Evolutionary conservation across 129 eudicot genomes (phyloP).

Genomic region (Flaveria bidentis): DNA sequence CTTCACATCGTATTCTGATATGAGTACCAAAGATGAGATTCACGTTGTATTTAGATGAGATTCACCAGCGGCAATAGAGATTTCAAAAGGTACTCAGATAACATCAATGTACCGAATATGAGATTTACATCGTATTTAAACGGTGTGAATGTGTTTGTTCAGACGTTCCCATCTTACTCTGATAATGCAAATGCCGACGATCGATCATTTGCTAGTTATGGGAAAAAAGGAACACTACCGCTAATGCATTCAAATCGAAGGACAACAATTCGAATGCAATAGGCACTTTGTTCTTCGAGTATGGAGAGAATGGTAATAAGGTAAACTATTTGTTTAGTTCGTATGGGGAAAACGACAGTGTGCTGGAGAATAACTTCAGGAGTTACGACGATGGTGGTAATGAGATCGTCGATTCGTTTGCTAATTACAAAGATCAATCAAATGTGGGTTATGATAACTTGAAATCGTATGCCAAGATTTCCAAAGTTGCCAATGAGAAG

Average conservation of each 20-base stretch:
- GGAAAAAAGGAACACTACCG: conserved; percentile 63
- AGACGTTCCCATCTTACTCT: conserved; percentile 48
- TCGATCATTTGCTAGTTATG: conserved; percentile 61
- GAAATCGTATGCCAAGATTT: conserved; percentile 52
- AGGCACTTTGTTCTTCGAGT: conserved; percentile 54
- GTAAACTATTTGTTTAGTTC: conserved; percentile 58
- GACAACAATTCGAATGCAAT: conserved; percentile 65
- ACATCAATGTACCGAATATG: conserved; percentile 60
- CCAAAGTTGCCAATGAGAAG: conserved; percentile 51
- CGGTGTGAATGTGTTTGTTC: conserved; percentile 15
- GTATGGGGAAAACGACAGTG: conserved; percentile 49
- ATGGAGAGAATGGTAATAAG: conserved; percentile 64
- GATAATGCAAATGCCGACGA: conserved; percentile 66
- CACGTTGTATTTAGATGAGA: no score
- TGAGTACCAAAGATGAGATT: no score
- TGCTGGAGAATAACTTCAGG: conserved; percentile 46
- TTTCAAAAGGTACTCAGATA: conserved; percentile 44
- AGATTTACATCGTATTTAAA: conserved; percentile 75
- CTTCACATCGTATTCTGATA: no score
- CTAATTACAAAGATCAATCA: conserved; percentile 60
- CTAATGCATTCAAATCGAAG: conserved; percentile 49
- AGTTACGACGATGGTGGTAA: conserved; percentile 68
- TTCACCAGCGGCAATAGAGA: conserved; percentile 65
- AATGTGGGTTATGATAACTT: conserved; percentile 86
- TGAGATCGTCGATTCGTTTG: conserved; percentile 47